Evolutionary conservation across 2,329 filamentous ascomycete genomes (phyloP), one percentile per base, ranked within the genome.

Genomic region (Aspergillus fumigatiaffinis): DNA sequence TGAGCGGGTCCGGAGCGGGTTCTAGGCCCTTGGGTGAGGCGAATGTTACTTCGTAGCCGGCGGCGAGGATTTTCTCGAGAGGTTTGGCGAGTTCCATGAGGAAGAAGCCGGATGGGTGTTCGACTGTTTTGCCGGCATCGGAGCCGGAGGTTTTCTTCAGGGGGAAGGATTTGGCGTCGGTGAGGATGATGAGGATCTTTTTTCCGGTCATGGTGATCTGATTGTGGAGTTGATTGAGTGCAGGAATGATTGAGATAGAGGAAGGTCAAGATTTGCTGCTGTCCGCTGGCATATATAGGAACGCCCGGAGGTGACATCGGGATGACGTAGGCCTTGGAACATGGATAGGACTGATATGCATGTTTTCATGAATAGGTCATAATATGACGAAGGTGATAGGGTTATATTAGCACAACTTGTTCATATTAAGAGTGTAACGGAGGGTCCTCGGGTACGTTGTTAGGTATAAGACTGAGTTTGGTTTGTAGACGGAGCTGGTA

Each of bases 131-230:
- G 50, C 60, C 65, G 25, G 61, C 57, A 8, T 65, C 57, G 44
- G 58, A 21, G 25, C 65, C 62, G 29, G 57, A 60, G 29, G 60
- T 65, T 23, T 74, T 75, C 38, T 69, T 65, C 4, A 76, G 54
- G 4, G 73, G 68, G 53, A 78, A 75, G 52, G 71, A 70, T 58
- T 72, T 58, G 5, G 76, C 74, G 57, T 79, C 77, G 50, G 75
- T 77, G 57, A 79, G 69, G 61, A 79, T 64, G 59, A 79, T 77
- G 60, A 79, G 76, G 53, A 79, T 65, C 59, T 78, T 79, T 54
- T 74, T 76, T 5, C 58, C 7, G 3, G 61, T 56, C 66, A 70
- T 70, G n/a, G 3, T 46, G 21, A 12, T 23, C 2, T 1, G 4
- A 20, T 46, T 23, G 0, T 46, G 42, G 8, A 6, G 12, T 23